A percentile compares a stretch with the other conserved stretches of the same genome.
Evolutionary conservation across 345 rosid genomes (phyloP).

Genomic region (Anacardium occidentale): DNA sequence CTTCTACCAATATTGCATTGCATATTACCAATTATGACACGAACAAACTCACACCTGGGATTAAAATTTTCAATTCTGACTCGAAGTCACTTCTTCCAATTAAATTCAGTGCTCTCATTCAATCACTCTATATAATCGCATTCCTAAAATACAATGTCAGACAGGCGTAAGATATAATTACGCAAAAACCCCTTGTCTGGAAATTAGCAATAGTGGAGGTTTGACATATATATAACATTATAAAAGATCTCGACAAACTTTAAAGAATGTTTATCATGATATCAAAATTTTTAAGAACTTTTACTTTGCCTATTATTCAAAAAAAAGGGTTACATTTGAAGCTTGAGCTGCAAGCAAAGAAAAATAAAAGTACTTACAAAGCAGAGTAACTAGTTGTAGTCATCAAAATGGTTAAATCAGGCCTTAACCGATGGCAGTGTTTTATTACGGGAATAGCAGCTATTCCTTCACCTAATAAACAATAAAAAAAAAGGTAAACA

Average conservation of each 20-base stretch:
- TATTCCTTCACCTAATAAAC: conserved; percentile 85
- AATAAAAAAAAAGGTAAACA: neutral
- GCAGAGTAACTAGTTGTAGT: conserved; percentile 76
- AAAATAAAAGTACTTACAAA: conserved; percentile 41
- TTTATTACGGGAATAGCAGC: conserved; percentile 82
- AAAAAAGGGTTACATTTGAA: neutral
- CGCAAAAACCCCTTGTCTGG: neutral
- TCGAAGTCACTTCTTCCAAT: neutral
- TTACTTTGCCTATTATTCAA: neutral
- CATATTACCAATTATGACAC: neutral
- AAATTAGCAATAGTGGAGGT: neutral
- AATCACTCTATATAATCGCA: too few species aligned
- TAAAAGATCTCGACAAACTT: neutral
- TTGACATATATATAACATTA: neutral
- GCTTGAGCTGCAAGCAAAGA: neutral
- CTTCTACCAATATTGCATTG: neutral
- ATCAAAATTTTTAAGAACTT: too few species aligned
- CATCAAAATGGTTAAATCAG: conserved; percentile 66
- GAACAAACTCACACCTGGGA: neutral
- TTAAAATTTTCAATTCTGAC: neutral
- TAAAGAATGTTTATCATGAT: too few species aligned
- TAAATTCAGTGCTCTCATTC: neutral
- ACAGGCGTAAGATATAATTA: neutral
- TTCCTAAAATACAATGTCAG: neutral
- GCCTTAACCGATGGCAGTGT: conserved; percentile 47